Conservation (phyloP, 768 basidiomycete genomes). For the Termitomyces sp. region DNA sequence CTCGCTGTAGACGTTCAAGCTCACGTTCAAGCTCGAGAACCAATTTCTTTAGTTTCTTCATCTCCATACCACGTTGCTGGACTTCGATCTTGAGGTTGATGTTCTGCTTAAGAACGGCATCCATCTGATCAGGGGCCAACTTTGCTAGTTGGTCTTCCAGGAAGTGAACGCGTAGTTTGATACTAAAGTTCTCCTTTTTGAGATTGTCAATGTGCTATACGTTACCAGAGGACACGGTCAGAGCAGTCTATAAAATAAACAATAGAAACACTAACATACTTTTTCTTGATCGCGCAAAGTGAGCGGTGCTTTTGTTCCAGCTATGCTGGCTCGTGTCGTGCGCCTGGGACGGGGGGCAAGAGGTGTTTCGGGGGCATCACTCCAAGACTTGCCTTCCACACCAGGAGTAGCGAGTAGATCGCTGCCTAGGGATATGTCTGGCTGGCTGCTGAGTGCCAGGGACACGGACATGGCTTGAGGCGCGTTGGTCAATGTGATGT, state of each 20-base stretch:
- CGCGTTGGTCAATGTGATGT: not conserved
- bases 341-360: constrained; percentile 42
- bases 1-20: constrained; percentile 63
- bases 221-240: not conserved
- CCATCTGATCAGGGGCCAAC: constrained; percentile 88
- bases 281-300: constrained; percentile 97
- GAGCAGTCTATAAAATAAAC: not conserved
- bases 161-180: constrained; percentile 95
- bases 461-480: constrained; percentile 37
- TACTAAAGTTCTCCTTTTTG: constrained; percentile 96
- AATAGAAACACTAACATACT: constrained; percentile 38
- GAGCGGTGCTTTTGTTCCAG: constrained; percentile 46
- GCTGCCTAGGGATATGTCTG: constrained; percentile 56
- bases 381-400: constrained; percentile 39
- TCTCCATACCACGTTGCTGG: constrained; percentile 83
- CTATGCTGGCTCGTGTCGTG: constrained; percentile 28
- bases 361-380: constrained; percentile 48
- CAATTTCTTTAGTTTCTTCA: constrained; percentile 90
- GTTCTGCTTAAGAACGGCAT: constrained; percentile 89
- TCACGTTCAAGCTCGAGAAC: constrained; percentile 82
- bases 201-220: constrained; percentile 87
- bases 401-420: constrained; percentile 55
- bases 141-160: constrained; percentile 89
- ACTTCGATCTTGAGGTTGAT: constrained; percentile 92
- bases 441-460: constrained; percentile 38